phyloP scores from a whole-genome alignment of 108 stramenopile genomes.

The Cylindrotheca fusiformis region DNA sequence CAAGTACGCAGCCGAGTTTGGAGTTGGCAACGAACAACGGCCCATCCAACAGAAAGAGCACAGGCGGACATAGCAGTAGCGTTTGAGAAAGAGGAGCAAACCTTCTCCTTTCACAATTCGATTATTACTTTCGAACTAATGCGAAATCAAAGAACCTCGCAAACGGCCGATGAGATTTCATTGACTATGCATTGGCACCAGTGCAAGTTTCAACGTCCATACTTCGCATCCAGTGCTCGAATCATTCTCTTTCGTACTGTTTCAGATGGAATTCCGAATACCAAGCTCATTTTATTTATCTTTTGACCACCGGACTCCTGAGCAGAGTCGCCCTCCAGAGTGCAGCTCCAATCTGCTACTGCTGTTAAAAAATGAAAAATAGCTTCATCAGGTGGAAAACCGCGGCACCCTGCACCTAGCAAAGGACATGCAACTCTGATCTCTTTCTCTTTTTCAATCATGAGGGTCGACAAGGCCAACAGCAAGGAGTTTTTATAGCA shows the following conservation, averaged over 20 bases:
- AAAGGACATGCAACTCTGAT: conserved; percentile 57
- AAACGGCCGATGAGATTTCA: no score
- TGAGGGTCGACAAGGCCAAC: conserved; percentile 18
- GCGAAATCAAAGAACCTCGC: no score
- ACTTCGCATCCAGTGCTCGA: background rate
- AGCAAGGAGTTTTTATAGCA: conserved; percentile 33
- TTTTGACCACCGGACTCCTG: background rate
- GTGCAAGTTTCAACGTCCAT: no score
- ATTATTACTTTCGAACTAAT: no score
- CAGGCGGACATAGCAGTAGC: no score
- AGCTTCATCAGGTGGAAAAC: conserved; percentile 58
- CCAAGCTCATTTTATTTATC: conserved; percentile 8
- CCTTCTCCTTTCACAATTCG: no score
- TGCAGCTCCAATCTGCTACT: background rate
- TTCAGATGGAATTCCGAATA: conserved; percentile 24
- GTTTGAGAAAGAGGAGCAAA: no score
- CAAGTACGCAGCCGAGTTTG: no score
- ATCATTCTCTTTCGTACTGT: background rate
- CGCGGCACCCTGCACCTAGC: conserved; percentile 71
- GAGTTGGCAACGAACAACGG: no score
- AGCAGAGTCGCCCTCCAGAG: conserved; percentile 3
- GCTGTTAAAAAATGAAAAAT: conserved; percentile 42
- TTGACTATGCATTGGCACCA: no score
- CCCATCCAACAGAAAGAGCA: no score
- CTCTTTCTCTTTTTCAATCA: conserved; percentile 1